Evolutionary conservation across 2,329 filamentous ascomycete genomes (phyloP).

Genomic region (Pyricularia pennisetigena): DNA sequence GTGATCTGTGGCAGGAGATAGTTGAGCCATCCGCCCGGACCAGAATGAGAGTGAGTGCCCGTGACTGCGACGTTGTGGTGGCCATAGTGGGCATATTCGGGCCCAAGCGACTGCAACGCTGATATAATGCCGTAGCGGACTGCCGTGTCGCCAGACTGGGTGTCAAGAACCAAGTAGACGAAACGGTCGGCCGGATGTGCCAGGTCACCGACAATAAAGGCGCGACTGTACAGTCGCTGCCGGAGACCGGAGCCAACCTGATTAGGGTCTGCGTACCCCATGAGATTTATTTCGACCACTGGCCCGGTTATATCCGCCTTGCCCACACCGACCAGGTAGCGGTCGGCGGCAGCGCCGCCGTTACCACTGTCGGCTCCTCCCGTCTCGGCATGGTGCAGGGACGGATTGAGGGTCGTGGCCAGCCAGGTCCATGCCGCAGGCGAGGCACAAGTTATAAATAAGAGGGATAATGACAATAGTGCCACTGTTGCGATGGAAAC

Average conservation of each 20-base stretch:
- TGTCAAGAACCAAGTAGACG: constrained; percentile 81
- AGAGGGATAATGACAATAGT: background rate
- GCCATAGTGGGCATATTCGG: constrained; percentile 60
- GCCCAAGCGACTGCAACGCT: constrained; percentile 56
- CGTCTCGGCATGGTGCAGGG: constrained; percentile 1
- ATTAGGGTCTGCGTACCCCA: constrained; percentile 72
- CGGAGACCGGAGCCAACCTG: constrained; percentile 78
- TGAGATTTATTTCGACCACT: constrained; percentile 81
- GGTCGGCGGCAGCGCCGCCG: constrained; percentile 19
- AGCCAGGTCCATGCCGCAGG: background rate
- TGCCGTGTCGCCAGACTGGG: constrained; percentile 76
- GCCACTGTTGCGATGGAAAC: background rate
- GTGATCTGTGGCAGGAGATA: constrained; percentile 86
- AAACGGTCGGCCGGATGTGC: constrained; percentile 59
- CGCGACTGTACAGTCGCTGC: constrained; percentile 75
- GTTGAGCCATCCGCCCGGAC: constrained; percentile 85
- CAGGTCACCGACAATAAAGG: constrained; percentile 73
- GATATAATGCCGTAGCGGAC: constrained; percentile 75
- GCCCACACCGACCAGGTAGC: constrained; percentile 40
- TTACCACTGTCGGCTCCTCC: background rate
- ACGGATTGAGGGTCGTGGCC: background rate
- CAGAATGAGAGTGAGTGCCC: constrained; percentile 84
- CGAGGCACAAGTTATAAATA: background rate
- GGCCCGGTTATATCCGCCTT: constrained; percentile 54
- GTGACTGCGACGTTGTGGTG: constrained; percentile 79